Conservation (phyloP, 495 filamentous ascomycete genomes). For the Xylaria flabelliformis region DNA sequence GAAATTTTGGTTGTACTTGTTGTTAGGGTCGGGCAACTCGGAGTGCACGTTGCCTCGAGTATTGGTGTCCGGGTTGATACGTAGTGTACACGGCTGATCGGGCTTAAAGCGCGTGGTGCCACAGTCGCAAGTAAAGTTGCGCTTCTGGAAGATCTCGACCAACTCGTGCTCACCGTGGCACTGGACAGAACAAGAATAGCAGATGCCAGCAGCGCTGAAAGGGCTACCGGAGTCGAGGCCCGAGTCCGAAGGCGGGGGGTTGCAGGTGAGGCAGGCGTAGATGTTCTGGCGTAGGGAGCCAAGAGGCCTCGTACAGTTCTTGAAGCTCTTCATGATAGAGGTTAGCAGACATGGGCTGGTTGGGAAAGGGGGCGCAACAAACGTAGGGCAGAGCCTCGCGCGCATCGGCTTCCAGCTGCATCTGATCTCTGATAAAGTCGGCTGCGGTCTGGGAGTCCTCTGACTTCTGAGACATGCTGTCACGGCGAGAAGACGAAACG, state of each 20-base stretch:
- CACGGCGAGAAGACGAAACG: constrained; percentile 37
- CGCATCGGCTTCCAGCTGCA: constrained; percentile 90
- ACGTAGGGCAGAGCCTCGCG: constrained; percentile 94
- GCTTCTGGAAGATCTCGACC: constrained; percentile 95
- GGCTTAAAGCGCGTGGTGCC: constrained; percentile 81
- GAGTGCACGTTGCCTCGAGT: constrained; percentile 77
- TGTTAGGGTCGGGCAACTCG: constrained; percentile 71
- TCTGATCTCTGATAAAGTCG: constrained; percentile 91
- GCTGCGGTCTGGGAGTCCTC: constrained; percentile 83
- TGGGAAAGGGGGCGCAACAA: constrained; percentile 21
- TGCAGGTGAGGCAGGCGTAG: constrained; percentile 92
- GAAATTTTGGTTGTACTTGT: constrained; percentile 96
- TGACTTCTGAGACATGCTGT: constrained; percentile 71
- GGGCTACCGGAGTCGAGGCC: constrained; percentile 48
- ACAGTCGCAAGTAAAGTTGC: constrained; percentile 96
- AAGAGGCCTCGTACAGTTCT: constrained; percentile 86
- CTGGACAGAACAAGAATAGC: constrained; percentile 94
- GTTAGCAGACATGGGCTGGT: constrained; percentile 8
- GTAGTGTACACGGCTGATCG: constrained; percentile 74
- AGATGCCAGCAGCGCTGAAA: constrained; percentile 83
- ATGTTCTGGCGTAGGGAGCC: constrained; percentile 85
- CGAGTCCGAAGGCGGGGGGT: constrained; percentile 70
- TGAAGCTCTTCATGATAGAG: constrained; percentile 70
- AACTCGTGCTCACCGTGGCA: constrained; percentile 95
- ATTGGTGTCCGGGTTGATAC: constrained; percentile 74